These are phyloP conservation scores for Ophiocordyceps camponoti-leonardi DNA, from an alignment of 2,329 filamentous ascomycete species.

Conservation along the genomic window DNA sequence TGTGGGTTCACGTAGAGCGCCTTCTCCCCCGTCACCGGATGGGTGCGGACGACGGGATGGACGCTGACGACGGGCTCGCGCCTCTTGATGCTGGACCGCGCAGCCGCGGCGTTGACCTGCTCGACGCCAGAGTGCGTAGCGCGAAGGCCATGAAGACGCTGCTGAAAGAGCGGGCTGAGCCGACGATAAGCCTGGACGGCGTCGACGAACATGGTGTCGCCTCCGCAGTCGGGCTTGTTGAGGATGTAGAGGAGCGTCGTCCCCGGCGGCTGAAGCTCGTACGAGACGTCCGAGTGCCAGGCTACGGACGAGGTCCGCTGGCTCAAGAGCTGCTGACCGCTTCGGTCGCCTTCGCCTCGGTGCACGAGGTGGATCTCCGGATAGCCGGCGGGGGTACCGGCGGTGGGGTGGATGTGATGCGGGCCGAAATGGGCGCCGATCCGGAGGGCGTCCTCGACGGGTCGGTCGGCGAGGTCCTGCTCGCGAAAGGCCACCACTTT, in stretches of 20 bases:
- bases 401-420: conserved; percentile 68
- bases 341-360: conserved; percentile 36
- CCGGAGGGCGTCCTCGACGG: conserved; percentile 51
- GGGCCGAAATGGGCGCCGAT: conserved; percentile 63
- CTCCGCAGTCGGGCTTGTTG: conserved; percentile 64
- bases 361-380: conserved; percentile 69
- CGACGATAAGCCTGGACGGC: conserved; percentile 67
- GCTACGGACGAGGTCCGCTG: conserved; percentile 64
- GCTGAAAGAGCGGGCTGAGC: conserved; percentile 61
- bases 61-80: conserved; percentile 58
- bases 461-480: conserved; percentile 55
- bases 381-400: conserved; percentile 54
- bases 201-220: conserved; percentile 73
- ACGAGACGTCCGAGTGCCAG: conserved; percentile 82
- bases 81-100: conserved; percentile 51
- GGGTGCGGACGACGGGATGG: conserved; percentile 66
- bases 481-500: conserved; percentile 66
- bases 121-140: conserved; percentile 72
- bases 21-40: conserved; percentile 72
- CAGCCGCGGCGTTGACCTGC: conserved; percentile 55
- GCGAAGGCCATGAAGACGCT: conserved; percentile 63
- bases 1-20: conserved; percentile 69
- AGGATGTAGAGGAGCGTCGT: conserved; percentile 81
- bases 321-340: conserved; percentile 40
- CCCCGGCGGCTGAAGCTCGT: conserved; percentile 74